Evolutionary conservation across 2,329 filamentous ascomycete species (phyloP), one percentile per base, ranked within the genome.

Genomic region (Grosmannia clavigera): DNA sequence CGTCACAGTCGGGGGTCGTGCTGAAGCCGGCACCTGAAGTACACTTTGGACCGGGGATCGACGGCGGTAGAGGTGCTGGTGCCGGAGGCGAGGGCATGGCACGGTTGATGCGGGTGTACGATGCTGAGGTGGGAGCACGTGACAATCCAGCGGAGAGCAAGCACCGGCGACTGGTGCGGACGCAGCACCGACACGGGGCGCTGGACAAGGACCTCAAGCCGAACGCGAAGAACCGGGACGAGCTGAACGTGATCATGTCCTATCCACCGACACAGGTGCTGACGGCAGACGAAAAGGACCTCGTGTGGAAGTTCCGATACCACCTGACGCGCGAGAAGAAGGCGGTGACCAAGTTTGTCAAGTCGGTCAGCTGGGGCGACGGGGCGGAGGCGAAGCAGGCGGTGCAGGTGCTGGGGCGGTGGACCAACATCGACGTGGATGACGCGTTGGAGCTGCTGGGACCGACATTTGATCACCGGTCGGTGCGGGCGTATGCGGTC

Each of bases 261-360:
- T 96, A 96, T 68, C 91, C 92, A 7, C 94, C 94, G 3, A 96
- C 92, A 0, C 91, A 96, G 64, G 82, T 88, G 55, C 78, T 99
- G 29, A 90, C 85, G 1, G 83, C 90, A 0, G 92, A 96, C 70
- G 94, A 99, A 72, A 95, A 95, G 69, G 94, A 99, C 71, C 79
- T 96, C 58, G 84, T 99, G 25, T 99, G 95, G 95, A 94, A 95
- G 67, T 99, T 97, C 75, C 82, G 94, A 61, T 95, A 97, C 71
- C 92, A 96, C 71, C 74, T 99, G 27, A 94, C 92, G 1, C 82
- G 91, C 61, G 92, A 99, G 70, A 99, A 99, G 72, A 80, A 87
- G 67, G 88, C 92, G 2, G 78, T 97, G 61, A 99, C 92, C 40
- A 99, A 99, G 68, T 95, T 99, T 66, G 90, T 97, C 70, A 99